phyloP scores from a whole-genome alignment of 305 asterid species.

The Ruellia speciosa region DNA sequence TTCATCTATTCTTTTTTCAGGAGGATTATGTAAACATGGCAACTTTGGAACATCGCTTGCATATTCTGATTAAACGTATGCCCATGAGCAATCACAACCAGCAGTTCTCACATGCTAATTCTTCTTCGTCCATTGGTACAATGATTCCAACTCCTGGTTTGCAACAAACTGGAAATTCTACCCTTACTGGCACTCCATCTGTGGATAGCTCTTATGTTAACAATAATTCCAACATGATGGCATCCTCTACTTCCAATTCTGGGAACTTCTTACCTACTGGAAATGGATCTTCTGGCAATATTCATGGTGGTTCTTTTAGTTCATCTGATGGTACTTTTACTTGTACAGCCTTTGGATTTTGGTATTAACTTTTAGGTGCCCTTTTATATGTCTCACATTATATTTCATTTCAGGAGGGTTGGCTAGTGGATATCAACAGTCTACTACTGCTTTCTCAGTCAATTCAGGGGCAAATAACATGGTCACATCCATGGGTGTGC shows the following conservation, averaged over 20 bases:
- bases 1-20: conserved; percentile 33
- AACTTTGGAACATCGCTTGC: conserved; percentile 78
- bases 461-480: conserved; percentile 62
- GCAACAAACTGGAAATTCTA: conserved; percentile 59
- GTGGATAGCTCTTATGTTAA: conserved; percentile 45
- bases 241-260: conserved; percentile 44
- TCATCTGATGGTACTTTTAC: conserved; percentile 44
- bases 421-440: conserved; percentile 60
- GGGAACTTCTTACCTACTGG: conserved; percentile 52
- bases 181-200: conserved; percentile 31
- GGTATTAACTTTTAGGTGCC: conserved; percentile 15
- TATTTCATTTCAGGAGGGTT: conserved; percentile 49
- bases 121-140: conserved; percentile 43
- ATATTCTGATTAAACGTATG: conserved; percentile 39
- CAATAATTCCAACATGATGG: conserved; percentile 39
- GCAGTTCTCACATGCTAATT: conserved; percentile 55
- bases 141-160: conserved; percentile 99
- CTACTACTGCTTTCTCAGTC: conserved; percentile 55
- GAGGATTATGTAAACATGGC: conserved; percentile 71
- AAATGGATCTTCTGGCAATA: conserved; percentile 47
- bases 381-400: conserved; percentile 23
- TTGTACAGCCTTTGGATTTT: conserved; percentile 14
- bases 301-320: conserved; percentile 49
- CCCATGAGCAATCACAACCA: conserved; percentile 58
- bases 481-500: conserved; percentile 56